Evolutionary conservation across 768 basidiomycete species (phyloP).

Genomic region (Kwoniella sp.): DNA sequence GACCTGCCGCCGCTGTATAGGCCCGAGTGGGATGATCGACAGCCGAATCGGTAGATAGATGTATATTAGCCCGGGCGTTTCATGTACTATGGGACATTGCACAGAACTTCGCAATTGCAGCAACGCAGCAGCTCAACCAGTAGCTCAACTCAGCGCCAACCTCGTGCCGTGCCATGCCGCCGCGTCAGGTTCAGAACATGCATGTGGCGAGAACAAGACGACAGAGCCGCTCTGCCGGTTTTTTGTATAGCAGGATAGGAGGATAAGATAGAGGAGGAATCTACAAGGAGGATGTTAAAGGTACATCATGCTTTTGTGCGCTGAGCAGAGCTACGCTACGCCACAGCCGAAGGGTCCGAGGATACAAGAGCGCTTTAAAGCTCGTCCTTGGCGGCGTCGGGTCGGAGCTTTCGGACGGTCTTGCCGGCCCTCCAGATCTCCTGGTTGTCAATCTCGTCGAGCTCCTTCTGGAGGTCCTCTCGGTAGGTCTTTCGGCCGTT

Average conservation of each 20-base stretch:
- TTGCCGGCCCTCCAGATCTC: conserved; percentile 99
- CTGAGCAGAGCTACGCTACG: neutral
- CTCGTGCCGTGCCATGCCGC: no score
- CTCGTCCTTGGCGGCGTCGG: conserved; percentile 45
- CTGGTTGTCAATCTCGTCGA: conserved; percentile 91
- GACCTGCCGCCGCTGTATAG: conserved; percentile 41
- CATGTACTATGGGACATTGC: conserved; percentile 8
- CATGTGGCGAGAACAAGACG: no score
- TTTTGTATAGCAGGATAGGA: neutral
- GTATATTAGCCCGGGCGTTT: neutral
- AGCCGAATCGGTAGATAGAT: neutral
- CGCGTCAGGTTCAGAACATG: no score
- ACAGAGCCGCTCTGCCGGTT: no score
- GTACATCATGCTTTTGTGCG: neutral
- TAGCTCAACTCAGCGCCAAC: no score
- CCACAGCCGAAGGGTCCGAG: no score
- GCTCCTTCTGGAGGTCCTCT: conserved; percentile 83
- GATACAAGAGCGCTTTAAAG: conserved; percentile 22
- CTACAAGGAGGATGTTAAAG: no score
- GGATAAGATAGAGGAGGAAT: neutral
- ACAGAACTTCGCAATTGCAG: no score
- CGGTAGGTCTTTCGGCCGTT: conserved; percentile 90
- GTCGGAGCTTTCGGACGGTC: conserved; percentile 71
- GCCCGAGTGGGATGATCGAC: conserved; percentile 26
- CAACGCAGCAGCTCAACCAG: no score